Percentiles rank a stretch among this genome's conserved stretches.
Conservation (phyloP, 2,329 filamentous ascomycete species). For the Monosporascus sp. region DNA sequence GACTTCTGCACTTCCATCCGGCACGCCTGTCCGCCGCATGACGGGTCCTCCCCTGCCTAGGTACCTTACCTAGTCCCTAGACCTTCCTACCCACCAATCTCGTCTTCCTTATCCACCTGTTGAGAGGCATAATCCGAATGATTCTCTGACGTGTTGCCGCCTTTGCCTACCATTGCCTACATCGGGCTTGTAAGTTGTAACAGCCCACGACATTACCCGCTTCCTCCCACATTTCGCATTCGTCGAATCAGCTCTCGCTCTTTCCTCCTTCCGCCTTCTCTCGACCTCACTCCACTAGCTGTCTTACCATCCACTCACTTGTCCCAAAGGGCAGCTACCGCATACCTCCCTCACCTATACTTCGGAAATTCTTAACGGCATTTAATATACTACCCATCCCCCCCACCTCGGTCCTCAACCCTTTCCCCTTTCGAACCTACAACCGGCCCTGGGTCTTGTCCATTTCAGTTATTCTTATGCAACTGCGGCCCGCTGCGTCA, state of each 20-base stretch:
- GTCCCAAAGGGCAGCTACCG: slow-evolving; percentile 16
- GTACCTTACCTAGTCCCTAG: slow-evolving; percentile 4
- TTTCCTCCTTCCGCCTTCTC: slow-evolving; percentile 3
- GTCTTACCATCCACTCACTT: slow-evolving; percentile 17
- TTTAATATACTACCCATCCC: slow-evolving; percentile 27
- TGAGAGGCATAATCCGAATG: slow-evolving; percentile 25
- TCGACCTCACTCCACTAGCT: slow-evolving; percentile 16
- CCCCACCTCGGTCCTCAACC: slow-evolving; percentile 40
- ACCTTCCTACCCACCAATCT: slow-evolving; percentile 22
- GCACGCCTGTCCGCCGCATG: slow-evolving; percentile 10
- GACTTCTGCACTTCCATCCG: slow-evolving; percentile 10
- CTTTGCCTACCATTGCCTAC: slow-evolving; percentile 25
- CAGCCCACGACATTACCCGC: slow-evolving; percentile 25
- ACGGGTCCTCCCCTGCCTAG: slow-evolving; percentile 11
- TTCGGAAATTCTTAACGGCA: slow-evolving; percentile 2
- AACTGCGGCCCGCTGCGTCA: slow-evolving; percentile 24
- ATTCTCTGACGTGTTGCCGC: slow-evolving; percentile 32
- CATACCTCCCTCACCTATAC: slow-evolving; percentile 11
- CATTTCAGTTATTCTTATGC: slow-evolving; percentile 26
- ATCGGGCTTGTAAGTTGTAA: slow-evolving; percentile 26
- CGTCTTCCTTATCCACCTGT: slow-evolving; percentile 19
- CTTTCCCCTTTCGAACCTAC: slow-evolving; percentile 40
- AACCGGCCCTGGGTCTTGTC: slow-evolving; percentile 33
- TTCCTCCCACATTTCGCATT: slow-evolving; percentile 1
- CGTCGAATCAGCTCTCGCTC: slow-evolving; percentile 3